phyloP scores from a whole-genome alignment of 139 green algal genomes.

The Klebsormidium nitens region DNA sequence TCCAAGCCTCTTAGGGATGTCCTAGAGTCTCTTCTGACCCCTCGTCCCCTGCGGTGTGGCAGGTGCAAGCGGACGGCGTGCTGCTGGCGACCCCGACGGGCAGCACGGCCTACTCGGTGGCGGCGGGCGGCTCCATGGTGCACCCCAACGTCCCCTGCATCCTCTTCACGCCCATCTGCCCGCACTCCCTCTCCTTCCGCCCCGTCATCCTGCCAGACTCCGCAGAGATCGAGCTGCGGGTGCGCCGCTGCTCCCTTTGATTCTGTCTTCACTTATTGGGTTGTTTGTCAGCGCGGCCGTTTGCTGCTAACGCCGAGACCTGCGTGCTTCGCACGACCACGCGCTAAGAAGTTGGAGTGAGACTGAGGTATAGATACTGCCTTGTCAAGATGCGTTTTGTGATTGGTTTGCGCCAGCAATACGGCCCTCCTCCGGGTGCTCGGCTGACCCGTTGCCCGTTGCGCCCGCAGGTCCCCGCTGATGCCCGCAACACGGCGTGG shows the following conservation, averaged over 20 bases:
- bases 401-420: too few species aligned
- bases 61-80: constrained; percentile 78
- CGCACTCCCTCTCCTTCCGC: constrained; percentile 60
- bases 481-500: constrained; percentile 74
- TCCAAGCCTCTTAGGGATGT: too few species aligned
- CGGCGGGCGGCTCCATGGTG: constrained; percentile 66
- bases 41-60: background rate
- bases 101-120: constrained; percentile 90
- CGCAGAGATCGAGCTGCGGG: constrained; percentile 52
- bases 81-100: constrained; percentile 93
- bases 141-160: constrained; percentile 56
- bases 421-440: too few species aligned
- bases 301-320: too few species aligned
- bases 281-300: too few species aligned
- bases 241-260: background rate
- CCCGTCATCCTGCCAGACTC: constrained; percentile 96
- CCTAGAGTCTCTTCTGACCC: background rate
- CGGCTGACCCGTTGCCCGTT: too few species aligned
- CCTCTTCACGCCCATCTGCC: constrained; percentile 55
- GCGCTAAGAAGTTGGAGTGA: too few species aligned
- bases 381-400: too few species aligned
- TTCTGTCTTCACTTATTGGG: background rate
- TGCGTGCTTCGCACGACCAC: too few species aligned
- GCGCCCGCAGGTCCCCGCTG: constrained; percentile 53
- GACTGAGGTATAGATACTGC: too few species aligned